These are phyloP conservation scores for Aspergillus leporis DNA, from an alignment of 495 filamentous ascomycete species.

Conservation along the genomic window DNA sequence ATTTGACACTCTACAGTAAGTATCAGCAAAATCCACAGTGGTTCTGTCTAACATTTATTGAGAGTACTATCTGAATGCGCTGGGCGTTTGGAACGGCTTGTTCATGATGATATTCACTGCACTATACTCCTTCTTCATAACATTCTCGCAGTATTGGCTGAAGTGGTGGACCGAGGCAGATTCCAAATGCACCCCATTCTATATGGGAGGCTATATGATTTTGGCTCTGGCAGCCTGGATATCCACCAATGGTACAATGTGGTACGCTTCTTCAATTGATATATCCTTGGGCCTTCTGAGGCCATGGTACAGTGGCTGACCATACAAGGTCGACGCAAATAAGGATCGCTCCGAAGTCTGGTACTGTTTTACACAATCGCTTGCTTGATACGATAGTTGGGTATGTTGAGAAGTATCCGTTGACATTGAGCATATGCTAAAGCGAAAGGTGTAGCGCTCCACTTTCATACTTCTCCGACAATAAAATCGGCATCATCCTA, in stretches of 20 bases:
- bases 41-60: not conserved
- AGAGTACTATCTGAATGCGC: not conserved
- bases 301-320: not conserved
- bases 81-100: not conserved
- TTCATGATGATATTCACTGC: conserved; percentile 8
- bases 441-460: not conserved
- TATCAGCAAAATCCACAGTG: not conserved
- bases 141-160: conserved; percentile 13
- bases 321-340: not conserved
- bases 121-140: conserved; percentile 12
- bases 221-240: conserved; percentile 15
- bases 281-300: not conserved
- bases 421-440: not conserved
- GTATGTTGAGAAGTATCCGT: not conserved
- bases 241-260: conserved; percentile 1
- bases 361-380: not conserved
- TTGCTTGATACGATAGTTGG: not conserved
- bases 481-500: not conserved
- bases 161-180: conserved; percentile 16
- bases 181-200: not conserved
- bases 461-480: not conserved
- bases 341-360: not conserved
- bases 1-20: conserved; percentile 2
- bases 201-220: conserved; percentile 8
- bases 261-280: not conserved